Conservation (phyloP, 495 filamentous ascomycete species). For the Neurospora hispaniola region DNA sequence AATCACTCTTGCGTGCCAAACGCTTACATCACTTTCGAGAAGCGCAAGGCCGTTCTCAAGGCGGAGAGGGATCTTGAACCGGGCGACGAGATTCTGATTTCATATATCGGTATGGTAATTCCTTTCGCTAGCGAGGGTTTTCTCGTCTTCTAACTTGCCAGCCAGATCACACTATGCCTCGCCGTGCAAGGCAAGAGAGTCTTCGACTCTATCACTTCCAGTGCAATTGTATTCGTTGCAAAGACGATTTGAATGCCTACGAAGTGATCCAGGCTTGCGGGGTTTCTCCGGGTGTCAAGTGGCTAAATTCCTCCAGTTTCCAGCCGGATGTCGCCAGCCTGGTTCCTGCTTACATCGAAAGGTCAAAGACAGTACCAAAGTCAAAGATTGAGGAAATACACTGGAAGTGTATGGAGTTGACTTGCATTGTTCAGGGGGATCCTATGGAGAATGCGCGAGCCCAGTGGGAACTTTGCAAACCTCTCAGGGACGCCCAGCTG, state of each 20-base stretch:
- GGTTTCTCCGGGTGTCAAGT: background rate
- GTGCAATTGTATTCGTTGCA: slow-evolving; percentile 32
- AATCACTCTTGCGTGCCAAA: slow-evolving; percentile 47
- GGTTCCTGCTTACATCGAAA: slow-evolving; percentile 17
- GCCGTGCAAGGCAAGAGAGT: slow-evolving; percentile 18
- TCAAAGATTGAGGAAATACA: slow-evolving; percentile 14
- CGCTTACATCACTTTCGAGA: slow-evolving; percentile 36
- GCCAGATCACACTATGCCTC: slow-evolving; percentile 26
- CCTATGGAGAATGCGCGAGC: slow-evolving; percentile 8
- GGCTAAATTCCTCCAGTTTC: background rate
- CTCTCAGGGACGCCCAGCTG: slow-evolving; percentile 23
- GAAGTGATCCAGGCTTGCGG: slow-evolving; percentile 15
- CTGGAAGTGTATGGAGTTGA: slow-evolving; percentile 8
- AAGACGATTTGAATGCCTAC: slow-evolving; percentile 33
- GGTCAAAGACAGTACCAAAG: slow-evolving; percentile 7
- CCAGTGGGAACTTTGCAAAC: slow-evolving; percentile 26
- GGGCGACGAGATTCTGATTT: slow-evolving; percentile 40
- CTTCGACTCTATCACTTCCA: slow-evolving; percentile 33
- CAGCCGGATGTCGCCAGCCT: slow-evolving; percentile 13
- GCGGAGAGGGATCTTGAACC: slow-evolving; percentile 29
- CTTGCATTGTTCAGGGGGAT: background rate
- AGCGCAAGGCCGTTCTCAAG: slow-evolving; percentile 29
- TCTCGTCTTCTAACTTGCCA: background rate
- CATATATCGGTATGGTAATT: slow-evolving; percentile 35
- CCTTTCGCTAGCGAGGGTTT: background rate